These are phyloP conservation scores for Pyricularia sp. DNA, from an alignment of 2,329 filamentous ascomycete genomes.

Conservation along the genomic window DNA sequence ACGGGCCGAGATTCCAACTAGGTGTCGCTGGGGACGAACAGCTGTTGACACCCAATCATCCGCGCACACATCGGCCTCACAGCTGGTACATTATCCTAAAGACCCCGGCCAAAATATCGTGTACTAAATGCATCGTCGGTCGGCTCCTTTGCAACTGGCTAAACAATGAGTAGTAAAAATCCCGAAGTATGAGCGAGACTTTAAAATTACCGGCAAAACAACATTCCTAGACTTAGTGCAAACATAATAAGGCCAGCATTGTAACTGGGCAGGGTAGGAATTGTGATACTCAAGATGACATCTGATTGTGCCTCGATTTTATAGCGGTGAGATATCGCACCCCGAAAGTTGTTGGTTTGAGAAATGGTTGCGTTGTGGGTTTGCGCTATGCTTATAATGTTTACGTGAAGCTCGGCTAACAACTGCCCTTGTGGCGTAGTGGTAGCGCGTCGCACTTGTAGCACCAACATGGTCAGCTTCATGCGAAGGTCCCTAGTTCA, in stretches of 20 bases:
- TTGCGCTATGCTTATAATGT: not conserved
- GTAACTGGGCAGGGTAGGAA: too few relatives aligned
- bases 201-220: not conserved
- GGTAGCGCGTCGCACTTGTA: slow-evolving; percentile 7
- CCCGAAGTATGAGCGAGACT: not conserved
- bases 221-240: not conserved
- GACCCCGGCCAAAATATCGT: too few relatives aligned
- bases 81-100: not conserved
- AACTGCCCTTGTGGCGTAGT: slow-evolving; percentile 5
- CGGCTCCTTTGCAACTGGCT: not conserved
- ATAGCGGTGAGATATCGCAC: too few relatives aligned
- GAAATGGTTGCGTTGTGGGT: not conserved
- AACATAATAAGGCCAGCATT: too few relatives aligned
- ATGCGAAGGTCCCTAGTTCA: slow-evolving; percentile 6
- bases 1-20: not conserved
- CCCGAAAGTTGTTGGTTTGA: too few relatives aligned
- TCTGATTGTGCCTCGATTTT: too few relatives aligned
- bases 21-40: not conserved
- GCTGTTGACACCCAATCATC: not conserved
- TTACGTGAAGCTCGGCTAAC: not conserved
- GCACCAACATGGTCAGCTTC: not conserved
- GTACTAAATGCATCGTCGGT: too few relatives aligned
- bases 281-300: too few relatives aligned
- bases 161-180: too few relatives aligned
- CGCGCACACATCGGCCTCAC: not conserved